Conservation (phyloP, 2,329 filamentous ascomycete species). For the Aureobasidium zeae region DNA sequence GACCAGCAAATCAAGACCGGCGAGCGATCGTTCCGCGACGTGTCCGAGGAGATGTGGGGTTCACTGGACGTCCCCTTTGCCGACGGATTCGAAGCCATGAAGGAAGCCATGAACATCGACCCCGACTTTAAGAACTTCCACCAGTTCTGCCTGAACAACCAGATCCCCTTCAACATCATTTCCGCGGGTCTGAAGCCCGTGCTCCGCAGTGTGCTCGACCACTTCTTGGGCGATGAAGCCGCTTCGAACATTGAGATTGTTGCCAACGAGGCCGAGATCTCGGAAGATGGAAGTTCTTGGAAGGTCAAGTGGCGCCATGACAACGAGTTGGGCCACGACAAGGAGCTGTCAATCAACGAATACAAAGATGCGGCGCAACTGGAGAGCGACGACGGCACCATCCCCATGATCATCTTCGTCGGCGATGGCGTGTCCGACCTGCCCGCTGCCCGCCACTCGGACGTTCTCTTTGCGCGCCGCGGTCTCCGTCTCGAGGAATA, state of each 20-base stretch:
- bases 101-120: constrained; percentile 53
- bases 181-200: constrained; percentile 59
- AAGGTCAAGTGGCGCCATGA: constrained; percentile 60
- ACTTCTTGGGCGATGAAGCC: constrained; percentile 54
- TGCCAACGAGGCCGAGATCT: constrained; percentile 56
- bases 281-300: constrained; percentile 50
- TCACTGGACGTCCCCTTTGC: constrained; percentile 58
- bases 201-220: constrained; percentile 51
- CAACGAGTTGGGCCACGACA: constrained; percentile 57
- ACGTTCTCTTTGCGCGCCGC: constrained; percentile 58
- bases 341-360: constrained; percentile 55
- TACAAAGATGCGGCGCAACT: constrained; percentile 47
- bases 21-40: constrained; percentile 57
- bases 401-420: constrained; percentile 60
- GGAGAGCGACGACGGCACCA: constrained; percentile 49
- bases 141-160: constrained; percentile 52
- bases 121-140: constrained; percentile 56
- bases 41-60: constrained; percentile 65
- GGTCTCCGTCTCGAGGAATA: constrained; percentile 58
- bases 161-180: constrained; percentile 61
- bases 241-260: constrained; percentile 55
- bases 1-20: constrained; percentile 57
- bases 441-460: constrained; percentile 55
- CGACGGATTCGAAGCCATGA: constrained; percentile 57
- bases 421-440: constrained; percentile 61